Evolutionary conservation across 108 stramenopile species (phyloP).

Genomic region (Schizochytrium sp.): DNA sequence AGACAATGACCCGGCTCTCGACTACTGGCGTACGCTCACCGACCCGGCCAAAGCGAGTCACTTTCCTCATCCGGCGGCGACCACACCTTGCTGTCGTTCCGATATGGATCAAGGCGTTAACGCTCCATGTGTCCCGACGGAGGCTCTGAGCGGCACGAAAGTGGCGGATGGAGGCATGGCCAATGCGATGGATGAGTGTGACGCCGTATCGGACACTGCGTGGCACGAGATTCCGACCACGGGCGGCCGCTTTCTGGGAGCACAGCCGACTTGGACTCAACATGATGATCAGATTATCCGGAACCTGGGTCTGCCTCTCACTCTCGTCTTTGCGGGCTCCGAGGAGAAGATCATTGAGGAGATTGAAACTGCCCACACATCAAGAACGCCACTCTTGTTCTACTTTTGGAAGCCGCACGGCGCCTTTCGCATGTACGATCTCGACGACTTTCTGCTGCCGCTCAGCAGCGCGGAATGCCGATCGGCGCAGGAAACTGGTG

Average conservation of each 20-base stretch:
- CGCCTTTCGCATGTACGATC: neutral
- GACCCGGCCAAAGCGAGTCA: neutral
- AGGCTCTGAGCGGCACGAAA: neutral
- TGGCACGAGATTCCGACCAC: neutral
- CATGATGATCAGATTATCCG: neutral
- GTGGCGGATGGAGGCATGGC: neutral
- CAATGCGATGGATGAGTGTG: neutral
- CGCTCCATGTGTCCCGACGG: neutral
- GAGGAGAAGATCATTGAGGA: neutral
- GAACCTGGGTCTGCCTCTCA: neutral
- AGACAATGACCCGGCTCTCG: neutral
- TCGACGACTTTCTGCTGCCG: neutral
- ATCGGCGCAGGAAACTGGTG: neutral
- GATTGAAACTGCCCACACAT: neutral
- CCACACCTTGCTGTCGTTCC: neutral
- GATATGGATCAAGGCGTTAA: neutral
- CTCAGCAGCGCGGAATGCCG: neutral
- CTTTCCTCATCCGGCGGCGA: neutral
- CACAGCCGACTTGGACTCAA: neutral
- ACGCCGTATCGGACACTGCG: neutral
- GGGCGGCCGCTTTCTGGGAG: neutral
- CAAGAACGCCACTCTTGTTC: neutral
- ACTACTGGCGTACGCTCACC: neutral
- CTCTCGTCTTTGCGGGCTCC: neutral
- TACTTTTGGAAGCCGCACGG: neutral